These are phyloP conservation scores for Penicillium egyptiacum DNA, from an alignment of 495 filamentous ascomycete genomes.

Conservation along the genomic window DNA sequence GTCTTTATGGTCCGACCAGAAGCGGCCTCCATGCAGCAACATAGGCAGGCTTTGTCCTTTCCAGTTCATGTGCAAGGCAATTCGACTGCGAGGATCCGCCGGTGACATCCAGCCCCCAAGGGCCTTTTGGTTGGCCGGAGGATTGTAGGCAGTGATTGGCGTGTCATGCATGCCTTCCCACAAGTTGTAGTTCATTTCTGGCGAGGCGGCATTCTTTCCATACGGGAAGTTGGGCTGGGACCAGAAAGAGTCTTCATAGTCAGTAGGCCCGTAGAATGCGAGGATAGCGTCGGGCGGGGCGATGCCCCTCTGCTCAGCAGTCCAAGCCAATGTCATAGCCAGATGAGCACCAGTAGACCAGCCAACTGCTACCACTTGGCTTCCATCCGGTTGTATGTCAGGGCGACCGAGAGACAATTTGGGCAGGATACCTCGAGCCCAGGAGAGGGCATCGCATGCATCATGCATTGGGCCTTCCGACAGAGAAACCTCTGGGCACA, in stretches of 20 bases:
- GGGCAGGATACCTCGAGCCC: constrained; percentile 43
- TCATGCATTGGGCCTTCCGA: constrained; percentile 51
- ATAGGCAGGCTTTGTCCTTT: constrained; percentile 38
- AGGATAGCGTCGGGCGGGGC: constrained; percentile 48
- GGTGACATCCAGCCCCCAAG: constrained; percentile 3
- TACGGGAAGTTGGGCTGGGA: not conserved
- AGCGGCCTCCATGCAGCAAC: constrained; percentile 27
- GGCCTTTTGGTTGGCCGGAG: not conserved
- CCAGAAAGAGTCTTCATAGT: constrained; percentile 33
- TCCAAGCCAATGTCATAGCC: constrained; percentile 49
- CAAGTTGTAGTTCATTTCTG: constrained; percentile 19
- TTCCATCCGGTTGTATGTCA: constrained; percentile 34
- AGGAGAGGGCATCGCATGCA: constrained; percentile 43
- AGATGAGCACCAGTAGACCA: constrained; percentile 57
- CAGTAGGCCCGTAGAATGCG: constrained; percentile 50
- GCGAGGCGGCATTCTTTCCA: constrained; percentile 11
- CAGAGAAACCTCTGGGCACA: constrained; percentile 54
- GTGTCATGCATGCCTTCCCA: not conserved
- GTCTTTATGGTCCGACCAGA: not conserved
- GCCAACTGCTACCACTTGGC: constrained; percentile 48
- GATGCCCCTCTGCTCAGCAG: constrained; percentile 27
- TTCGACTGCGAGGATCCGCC: constrained; percentile 35
- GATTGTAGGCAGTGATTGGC: constrained; percentile 3
- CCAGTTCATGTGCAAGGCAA: constrained; percentile 47
- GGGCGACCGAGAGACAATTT: constrained; percentile 17